Base-by-base conservation (phyloP, 2,329 filamentous ascomycete species). In the Lojkania enalia region DNA sequence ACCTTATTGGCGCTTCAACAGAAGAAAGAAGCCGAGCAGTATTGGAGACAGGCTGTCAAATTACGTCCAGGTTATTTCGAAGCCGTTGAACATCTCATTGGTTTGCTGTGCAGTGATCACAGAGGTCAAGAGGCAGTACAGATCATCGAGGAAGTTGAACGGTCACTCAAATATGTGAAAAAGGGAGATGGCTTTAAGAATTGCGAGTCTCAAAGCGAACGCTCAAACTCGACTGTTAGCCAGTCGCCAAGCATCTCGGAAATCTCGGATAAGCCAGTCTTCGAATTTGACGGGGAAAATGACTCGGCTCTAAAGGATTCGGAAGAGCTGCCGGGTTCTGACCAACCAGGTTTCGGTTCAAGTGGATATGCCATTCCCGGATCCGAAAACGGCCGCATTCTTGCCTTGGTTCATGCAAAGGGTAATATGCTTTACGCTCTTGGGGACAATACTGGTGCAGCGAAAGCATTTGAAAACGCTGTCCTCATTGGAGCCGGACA, bases 391-490 rank as follows among this genome's bases (percentile, higher is more conserved):
- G 94, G 92, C 6, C 83, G 94, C 48, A 90, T 99, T 61, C 79
- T 99, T 33, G 88, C 90, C n/a, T 78, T 99, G 13, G 84, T 97
- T 30, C 94, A 99, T 71, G 91, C 92, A 15, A 99, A 97, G 70
- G 94, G 92, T n/a, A 97, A 97, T 52, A 95, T 97, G 86, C 78
- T 97, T 1, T 99, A 99, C 70, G 84, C 88, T 19, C 74, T 95
- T 20, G 92, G 92, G 35, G 86, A 96, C 54, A 87, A 94, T 52
- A 77, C 79, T 29, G 82, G 79, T 30, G 94, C 94, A 31, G 90
- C 92, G 1, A 82, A 84, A 57, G 90, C 94, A 3, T 99, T 99
- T 58, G 94, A 99, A 67, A 90, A 96, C 67, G 92, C 91, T 0
- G 90, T 99, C 3, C 72, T 96, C 41, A 92, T 99, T 51, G 91